Percentiles rank a stretch among this genome's conserved stretches.
phyloP scores from a whole-genome alignment of 2,329 filamentous ascomycete genomes.

The Colletotrichum endophyticum region DNA sequence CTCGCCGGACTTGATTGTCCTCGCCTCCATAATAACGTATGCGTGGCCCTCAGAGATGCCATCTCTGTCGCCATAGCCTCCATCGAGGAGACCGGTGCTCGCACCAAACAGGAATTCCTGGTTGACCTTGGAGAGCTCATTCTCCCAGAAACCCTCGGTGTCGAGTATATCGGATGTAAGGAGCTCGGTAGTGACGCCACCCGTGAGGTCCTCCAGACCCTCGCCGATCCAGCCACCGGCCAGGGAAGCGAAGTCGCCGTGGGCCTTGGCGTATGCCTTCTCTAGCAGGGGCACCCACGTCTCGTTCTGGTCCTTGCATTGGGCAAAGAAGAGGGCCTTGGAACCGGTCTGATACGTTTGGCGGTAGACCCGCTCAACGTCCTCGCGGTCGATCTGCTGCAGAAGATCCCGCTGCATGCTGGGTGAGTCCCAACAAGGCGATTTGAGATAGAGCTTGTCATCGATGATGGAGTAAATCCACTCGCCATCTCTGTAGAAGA shows the following conservation, averaged over 20 bases:
- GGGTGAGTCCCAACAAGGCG: conserved; percentile 81
- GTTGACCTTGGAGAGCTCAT: conserved; percentile 82
- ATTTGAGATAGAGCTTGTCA: conserved; percentile 86
- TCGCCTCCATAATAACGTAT: conserved; percentile 65
- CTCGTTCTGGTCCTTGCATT: conserved; percentile 77
- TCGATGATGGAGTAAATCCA: conserved; percentile 94
- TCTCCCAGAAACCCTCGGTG: conserved; percentile 81
- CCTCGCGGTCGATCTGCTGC: conserved; percentile 76
- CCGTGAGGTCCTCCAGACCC: conserved; percentile 64
- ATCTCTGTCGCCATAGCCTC: conserved; percentile 64
- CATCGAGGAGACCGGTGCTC: conserved; percentile 66
- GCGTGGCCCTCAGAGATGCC: conserved; percentile 65
- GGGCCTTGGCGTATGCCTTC: conserved; percentile 85
- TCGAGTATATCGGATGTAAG: conserved; percentile 76
- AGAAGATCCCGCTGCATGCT: conserved; percentile 76
- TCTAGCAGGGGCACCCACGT: conserved; percentile 83
- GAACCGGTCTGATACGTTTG: conserved; percentile 77
- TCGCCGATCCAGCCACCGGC: conserved; percentile 74
- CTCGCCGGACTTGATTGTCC: conserved; percentile 55
- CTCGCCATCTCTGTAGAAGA: conserved; percentile 86
- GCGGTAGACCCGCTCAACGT: conserved; percentile 74
- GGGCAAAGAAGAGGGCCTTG: conserved; percentile 78
- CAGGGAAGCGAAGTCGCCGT: conserved; percentile 77
- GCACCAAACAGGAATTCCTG: conserved; percentile 81
- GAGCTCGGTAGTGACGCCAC: conserved; percentile 73